A percentile compares a stretch with the other conserved stretches of the same genome.
Evolutionary conservation across 2,329 filamentous ascomycete species (phyloP).

Genomic region (Fusarium redolens): DNA sequence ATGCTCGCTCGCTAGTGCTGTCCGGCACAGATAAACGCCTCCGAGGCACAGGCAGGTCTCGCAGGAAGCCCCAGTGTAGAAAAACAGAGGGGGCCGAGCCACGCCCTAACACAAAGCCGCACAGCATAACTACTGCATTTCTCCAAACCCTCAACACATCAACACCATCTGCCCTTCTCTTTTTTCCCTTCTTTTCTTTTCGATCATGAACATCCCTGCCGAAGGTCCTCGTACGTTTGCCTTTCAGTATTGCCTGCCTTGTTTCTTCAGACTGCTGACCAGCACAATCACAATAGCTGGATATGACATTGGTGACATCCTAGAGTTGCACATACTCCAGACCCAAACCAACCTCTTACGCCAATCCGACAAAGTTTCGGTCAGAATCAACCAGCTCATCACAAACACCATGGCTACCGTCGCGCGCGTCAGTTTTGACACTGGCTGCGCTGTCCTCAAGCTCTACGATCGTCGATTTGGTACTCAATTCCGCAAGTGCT

Average conservation of each 20-base stretch:
- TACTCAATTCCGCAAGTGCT: not conserved
- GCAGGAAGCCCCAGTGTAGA: too few species aligned
- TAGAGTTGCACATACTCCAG: not conserved
- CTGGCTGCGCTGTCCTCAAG: not conserved
- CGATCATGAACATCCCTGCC: not conserved
- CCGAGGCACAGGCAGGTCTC: too few species aligned
- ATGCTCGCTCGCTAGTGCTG: not conserved
- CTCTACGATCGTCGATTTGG: not conserved
- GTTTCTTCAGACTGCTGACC: not conserved
- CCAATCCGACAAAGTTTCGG: not conserved
- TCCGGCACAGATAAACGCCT: not conserved
- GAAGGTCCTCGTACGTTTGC: not conserved
- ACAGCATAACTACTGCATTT: too few species aligned
- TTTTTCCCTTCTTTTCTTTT: not conserved
- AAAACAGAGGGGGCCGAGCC: too few species aligned
- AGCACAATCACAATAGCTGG: not conserved
- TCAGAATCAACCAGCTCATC: not conserved
- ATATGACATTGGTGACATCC: not conserved
- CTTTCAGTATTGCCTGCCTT: accelerated
- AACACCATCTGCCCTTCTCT: not conserved
- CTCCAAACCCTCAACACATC: not conserved
- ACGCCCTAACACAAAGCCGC: too few species aligned
- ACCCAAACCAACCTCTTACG: not conserved
- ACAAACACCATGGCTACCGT: not conserved
- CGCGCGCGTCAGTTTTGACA: not conserved